These are phyloP conservation scores for Plasmodium gonderi DNA, from an alignment of 169 alveolate genomes.

Conservation along the genomic window DNA sequence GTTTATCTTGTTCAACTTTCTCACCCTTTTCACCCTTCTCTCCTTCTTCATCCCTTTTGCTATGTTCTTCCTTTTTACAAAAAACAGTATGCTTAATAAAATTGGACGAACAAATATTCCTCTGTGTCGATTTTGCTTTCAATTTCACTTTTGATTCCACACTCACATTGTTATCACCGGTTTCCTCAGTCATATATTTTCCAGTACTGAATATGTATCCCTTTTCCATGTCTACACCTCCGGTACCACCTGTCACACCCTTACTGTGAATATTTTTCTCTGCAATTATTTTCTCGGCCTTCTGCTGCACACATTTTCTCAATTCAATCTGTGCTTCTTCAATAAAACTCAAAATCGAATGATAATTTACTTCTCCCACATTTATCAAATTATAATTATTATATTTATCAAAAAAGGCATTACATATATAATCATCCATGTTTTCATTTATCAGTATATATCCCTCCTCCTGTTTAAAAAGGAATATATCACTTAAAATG, in stretches of 20 bases:
- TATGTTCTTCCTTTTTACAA: background rate
- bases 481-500: slow-evolving; percentile 24
- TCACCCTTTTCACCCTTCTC: background rate
- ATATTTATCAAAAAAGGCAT: slow-evolving; percentile 24
- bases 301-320: background rate
- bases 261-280: slow-evolving; percentile 4
- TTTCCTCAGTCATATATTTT: background rate
- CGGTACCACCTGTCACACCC: background rate
- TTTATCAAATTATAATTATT: slow-evolving; percentile 7
- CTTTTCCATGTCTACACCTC: no score
- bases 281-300: slow-evolving; percentile 8
- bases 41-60: background rate
- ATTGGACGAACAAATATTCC: no score
- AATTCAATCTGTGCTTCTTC: slow-evolving; percentile 18
- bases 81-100: background rate
- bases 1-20: background rate
- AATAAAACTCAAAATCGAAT: background rate
- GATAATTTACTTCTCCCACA: slow-evolving; percentile 5
- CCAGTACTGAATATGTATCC: no score
- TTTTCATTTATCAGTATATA: slow-evolving; percentile 25
- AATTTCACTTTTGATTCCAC: background rate
- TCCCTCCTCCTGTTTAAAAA: background rate
- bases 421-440: slow-evolving; percentile 33
- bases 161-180: background rate
- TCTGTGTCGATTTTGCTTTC: no score